Percentiles rank a stretch among this genome's conserved stretches.
Evolutionary conservation across 2,329 filamentous ascomycete genomes (phyloP).

Genomic region (Sarocladium oryzae): DNA sequence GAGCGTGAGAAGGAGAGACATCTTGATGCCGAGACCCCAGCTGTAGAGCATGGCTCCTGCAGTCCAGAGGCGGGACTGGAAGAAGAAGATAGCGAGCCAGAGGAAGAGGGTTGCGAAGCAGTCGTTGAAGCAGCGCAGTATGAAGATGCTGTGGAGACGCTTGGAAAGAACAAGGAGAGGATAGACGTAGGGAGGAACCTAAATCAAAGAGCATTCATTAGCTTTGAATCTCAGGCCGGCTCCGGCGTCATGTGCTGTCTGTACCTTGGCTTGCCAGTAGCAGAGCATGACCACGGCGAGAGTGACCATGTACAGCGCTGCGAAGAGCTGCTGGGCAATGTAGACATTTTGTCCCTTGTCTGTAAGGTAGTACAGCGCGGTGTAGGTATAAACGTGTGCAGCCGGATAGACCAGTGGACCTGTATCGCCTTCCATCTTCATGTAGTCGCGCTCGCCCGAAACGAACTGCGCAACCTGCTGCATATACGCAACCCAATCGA

Average conservation of each 20-base stretch:
- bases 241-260: neutral
- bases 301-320: slow-evolving; percentile 67
- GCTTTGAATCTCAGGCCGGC: too few species aligned
- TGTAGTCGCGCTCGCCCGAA: slow-evolving; percentile 82
- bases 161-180: slow-evolving; percentile 84
- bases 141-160: slow-evolving; percentile 85
- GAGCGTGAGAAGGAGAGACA: slow-evolving; percentile 78
- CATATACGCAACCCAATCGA: slow-evolving; percentile 98
- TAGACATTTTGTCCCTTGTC: slow-evolving; percentile 68
- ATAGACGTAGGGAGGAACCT: slow-evolving; percentile 82
- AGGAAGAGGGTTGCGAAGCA: slow-evolving; percentile 80
- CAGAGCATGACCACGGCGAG: slow-evolving; percentile 73
- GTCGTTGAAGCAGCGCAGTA: slow-evolving; percentile 94
- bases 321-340: slow-evolving; percentile 80
- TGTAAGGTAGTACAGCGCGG: slow-evolving; percentile 70
- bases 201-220: neutral
- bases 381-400: slow-evolving; percentile 88
- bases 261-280: slow-evolving; percentile 67
- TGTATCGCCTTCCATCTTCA: slow-evolving; percentile 76
- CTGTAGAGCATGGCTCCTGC: slow-evolving; percentile 67
- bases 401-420: slow-evolving; percentile 94
- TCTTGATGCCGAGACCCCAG: slow-evolving; percentile 84
- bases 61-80: slow-evolving; percentile 70
- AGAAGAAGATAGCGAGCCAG: slow-evolving; percentile 72
- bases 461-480: slow-evolving; percentile 77